These are phyloP conservation scores for Rhazya stricta DNA, from an alignment of 257 asterid genomes.

Conservation along the genomic window DNA sequence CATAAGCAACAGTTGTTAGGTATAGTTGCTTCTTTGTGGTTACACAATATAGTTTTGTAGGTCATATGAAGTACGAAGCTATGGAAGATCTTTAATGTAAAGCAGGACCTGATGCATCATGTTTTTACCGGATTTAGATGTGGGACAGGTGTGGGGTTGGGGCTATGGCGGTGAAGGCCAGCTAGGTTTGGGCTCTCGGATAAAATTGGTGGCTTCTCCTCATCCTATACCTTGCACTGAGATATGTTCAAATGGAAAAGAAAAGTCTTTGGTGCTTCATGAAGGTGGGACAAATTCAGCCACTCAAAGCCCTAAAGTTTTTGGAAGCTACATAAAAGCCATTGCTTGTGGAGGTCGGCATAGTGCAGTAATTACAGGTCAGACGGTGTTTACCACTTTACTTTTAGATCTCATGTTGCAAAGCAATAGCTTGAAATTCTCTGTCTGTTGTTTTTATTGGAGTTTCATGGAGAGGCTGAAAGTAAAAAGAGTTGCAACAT, in stretches of 20 bases:
- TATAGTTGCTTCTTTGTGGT: slow-evolving; percentile 35
- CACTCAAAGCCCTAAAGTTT: slow-evolving; percentile 23
- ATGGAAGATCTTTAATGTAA: slow-evolving; percentile 52
- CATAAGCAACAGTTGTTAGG: slow-evolving; percentile 12
- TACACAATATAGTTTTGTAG: slow-evolving; percentile 51
- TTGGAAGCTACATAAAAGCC: slow-evolving; percentile 49
- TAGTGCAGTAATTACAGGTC: slow-evolving; percentile 68
- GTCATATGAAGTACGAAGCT: slow-evolving; percentile 52
- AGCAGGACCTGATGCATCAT: slow-evolving; percentile 62
- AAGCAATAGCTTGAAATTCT: too few relatives aligned
- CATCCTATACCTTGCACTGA: slow-evolving; percentile 69
- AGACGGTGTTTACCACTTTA: slow-evolving; percentile 10
- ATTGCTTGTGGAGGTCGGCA: slow-evolving; percentile 86
- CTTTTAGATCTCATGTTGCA: slow-evolving; percentile 1
- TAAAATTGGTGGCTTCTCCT: slow-evolving; percentile 75
- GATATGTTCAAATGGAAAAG: slow-evolving; percentile 41
- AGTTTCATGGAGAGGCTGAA: neutral
- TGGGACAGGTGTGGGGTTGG: slow-evolving; percentile 96
- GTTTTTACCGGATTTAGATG: slow-evolving; percentile 68
- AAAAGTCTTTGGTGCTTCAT: slow-evolving; percentile 21
- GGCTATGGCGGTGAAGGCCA: slow-evolving; percentile 95
- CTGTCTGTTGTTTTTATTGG: neutral
- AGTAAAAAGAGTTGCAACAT: neutral
- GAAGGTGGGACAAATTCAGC: slow-evolving; percentile 32
- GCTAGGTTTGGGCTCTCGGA: slow-evolving; percentile 73